phyloP scores from a whole-genome alignment of 208 protist genomes.

The Trypanosoma rangeli region DNA sequence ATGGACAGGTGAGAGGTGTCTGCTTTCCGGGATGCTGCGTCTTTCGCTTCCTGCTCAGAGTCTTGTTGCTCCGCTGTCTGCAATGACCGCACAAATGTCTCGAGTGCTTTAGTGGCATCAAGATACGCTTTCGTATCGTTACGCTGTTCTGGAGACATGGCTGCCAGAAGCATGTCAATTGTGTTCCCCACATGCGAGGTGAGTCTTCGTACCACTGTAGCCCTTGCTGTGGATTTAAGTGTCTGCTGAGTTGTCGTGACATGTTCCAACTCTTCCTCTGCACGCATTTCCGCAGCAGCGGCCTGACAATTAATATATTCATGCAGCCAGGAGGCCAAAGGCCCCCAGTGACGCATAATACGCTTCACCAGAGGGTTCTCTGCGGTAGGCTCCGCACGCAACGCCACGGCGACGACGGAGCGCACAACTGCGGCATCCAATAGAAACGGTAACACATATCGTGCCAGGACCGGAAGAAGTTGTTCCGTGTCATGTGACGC shows the following conservation, averaged over 20 bases:
- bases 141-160: constrained; percentile 51
- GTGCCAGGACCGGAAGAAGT: constrained; percentile 45
- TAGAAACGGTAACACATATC: constrained; percentile 60
- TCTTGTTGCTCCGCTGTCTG: neutral
- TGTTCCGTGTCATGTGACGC: constrained; percentile 29
- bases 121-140: constrained; percentile 18
- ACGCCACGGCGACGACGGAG: constrained; percentile 28
- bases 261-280: constrained; percentile 12
- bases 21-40: neutral
- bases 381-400: constrained; percentile 32
- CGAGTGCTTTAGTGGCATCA: constrained; percentile 22
- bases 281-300: neutral
- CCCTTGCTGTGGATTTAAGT: constrained; percentile 13
- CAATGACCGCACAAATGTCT: constrained; percentile 6
- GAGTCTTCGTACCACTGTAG: constrained; percentile 34
- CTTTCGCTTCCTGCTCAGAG: neutral
- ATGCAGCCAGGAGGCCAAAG: constrained; percentile 52
- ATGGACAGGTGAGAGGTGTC: constrained; percentile 1
- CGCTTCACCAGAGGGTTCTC: constrained; percentile 42
- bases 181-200: constrained; percentile 68
- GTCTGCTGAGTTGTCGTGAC: neutral
- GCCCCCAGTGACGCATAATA: constrained; percentile 52
- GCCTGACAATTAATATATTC: constrained; percentile 32
- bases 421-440: constrained; percentile 45
- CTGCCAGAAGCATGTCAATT: constrained; percentile 48